Percentiles rank a stretch among this genome's conserved stretches.
Conservation (phyloP, 805 yeast species). For the Teunomyces tritomae region DNA sequence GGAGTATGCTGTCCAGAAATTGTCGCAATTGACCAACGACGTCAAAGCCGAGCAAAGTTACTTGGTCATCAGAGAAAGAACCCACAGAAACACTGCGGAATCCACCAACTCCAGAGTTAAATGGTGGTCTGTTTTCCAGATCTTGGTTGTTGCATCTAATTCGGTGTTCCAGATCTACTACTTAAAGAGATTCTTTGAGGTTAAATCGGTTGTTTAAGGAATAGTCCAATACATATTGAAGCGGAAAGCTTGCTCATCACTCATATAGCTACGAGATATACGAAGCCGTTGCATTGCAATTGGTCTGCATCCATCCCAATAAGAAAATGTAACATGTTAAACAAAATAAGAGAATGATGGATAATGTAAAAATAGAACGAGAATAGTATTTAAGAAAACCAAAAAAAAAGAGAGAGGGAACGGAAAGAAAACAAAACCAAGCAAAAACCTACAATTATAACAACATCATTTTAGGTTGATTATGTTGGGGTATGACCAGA, state of each 20-base stretch:
- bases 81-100: constrained; percentile 98
- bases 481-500: no score
- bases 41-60: constrained; percentile 91
- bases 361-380: neutral
- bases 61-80: constrained; percentile 92
- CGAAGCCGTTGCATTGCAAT: neutral
- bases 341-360: neutral
- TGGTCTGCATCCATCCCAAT: neutral
- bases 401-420: no score
- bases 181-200: constrained; percentile 93
- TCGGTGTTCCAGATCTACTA: constrained; percentile 92
- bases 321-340: neutral
- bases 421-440: neutral
- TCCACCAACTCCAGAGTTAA: constrained; percentile 94
- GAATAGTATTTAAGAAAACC: neutral
- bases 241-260: neutral
- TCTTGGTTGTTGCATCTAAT: constrained; percentile 79
- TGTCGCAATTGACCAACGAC: constrained; percentile 74
- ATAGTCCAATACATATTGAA: neutral
- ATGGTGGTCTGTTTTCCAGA: constrained; percentile 96
- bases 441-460: neutral
- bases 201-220: constrained; percentile 74
- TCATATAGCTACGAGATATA: neutral
- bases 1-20: constrained; percentile 77
- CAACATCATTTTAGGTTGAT: neutral